Evolutionary conservation across 2,329 filamentous ascomycete species (phyloP).

Genomic region (Beauveria sp.): DNA sequence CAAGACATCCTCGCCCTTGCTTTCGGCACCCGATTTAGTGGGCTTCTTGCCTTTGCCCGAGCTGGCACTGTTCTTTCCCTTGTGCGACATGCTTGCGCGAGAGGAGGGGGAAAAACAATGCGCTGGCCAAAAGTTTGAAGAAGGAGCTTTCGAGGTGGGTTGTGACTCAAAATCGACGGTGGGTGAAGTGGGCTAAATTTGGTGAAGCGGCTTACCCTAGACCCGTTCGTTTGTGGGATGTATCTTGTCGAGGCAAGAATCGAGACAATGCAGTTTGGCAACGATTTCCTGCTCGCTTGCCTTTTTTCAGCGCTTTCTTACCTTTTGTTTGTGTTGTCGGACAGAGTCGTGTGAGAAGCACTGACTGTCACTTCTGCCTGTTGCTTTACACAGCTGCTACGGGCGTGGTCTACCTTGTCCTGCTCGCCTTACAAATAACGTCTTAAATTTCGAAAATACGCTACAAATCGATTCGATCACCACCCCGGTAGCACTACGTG

Average conservation of each 20-base stretch:
- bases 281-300: no score
- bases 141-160: conserved; percentile 5
- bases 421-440: no score
- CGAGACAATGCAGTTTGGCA: no score
- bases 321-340: no score
- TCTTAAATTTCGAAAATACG: no score
- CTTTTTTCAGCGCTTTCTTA: no score
- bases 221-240: neutral
- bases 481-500: neutral
- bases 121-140: conserved; percentile 12
- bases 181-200: conserved; percentile 23
- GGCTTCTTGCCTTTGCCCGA: conserved; percentile 46
- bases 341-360: no score
- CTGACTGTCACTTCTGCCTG: no score
- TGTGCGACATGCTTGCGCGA: conserved; percentile 33
- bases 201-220: conserved; percentile 17
- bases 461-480: no score
- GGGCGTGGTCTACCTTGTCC: no score
- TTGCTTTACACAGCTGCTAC: no score
- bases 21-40: conserved; percentile 42
- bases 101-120: conserved; percentile 14
- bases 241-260: no score
- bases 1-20: conserved; percentile 50
- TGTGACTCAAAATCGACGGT: conserved; percentile 19
- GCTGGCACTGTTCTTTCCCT: conserved; percentile 31